These are phyloP conservation scores for Hirschioporus abietinus DNA, from an alignment of 768 basidiomycete species.

Conservation along the genomic window DNA sequence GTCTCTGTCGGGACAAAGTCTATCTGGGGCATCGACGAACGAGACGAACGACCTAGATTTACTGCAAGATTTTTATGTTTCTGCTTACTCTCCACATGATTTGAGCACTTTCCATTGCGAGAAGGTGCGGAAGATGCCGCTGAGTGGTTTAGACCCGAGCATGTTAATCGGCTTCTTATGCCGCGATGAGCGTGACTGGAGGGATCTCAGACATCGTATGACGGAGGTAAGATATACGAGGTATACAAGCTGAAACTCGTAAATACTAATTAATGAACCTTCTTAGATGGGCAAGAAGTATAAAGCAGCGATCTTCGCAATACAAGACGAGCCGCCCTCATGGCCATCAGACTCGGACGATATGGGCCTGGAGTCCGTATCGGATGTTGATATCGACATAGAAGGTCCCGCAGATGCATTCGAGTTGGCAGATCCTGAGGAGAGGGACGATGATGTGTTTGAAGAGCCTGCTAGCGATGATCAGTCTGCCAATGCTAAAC, in stretches of 20 bases:
- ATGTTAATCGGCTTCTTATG: conserved; percentile 95
- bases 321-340: conserved; percentile 82
- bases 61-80: conserved; percentile 57
- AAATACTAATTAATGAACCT: conserved; percentile 28
- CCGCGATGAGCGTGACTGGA: conserved; percentile 79
- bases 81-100: conserved; percentile 67
- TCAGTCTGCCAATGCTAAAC: conserved; percentile 33
- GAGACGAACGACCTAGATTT: conserved; percentile 30
- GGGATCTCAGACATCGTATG: conserved; percentile 69
- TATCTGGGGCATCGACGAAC: neutral
- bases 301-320: conserved; percentile 66
- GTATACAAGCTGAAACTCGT: conserved; percentile 4
- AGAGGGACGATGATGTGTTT: neutral
- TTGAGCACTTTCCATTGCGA: conserved; percentile 94
- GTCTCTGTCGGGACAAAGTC: conserved; percentile 12
- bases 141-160: conserved; percentile 88
- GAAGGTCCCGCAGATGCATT: conserved; percentile 50
- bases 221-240: conserved; percentile 52
- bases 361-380: conserved; percentile 78
- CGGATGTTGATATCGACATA: conserved; percentile 68
- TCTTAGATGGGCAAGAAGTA: conserved; percentile 25
- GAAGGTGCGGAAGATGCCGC: conserved; percentile 90
- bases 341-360: conserved; percentile 79
- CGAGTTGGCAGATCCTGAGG: conserved; percentile 31
- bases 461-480: conserved; percentile 24